Conservation (phyloP, 1,139 yeast genomes). For the Yamadazyma atmosphaerica region DNA sequence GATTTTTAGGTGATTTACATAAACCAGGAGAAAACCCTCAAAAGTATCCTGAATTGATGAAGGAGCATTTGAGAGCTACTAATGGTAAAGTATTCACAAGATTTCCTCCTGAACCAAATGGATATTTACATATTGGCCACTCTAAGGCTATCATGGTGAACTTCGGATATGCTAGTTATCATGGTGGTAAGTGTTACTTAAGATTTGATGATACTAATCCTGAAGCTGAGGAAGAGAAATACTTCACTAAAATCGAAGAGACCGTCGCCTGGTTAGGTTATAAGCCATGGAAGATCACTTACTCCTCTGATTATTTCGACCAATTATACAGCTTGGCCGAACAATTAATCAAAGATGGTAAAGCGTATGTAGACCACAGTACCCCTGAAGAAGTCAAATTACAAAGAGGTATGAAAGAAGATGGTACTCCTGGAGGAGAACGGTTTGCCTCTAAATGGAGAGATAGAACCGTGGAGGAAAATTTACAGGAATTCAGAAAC, state of each 20-base stretch:
- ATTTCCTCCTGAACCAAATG: slow-evolving; percentile 99
- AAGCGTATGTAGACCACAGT: slow-evolving; percentile 92
- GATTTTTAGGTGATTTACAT: slow-evolving; percentile 93
- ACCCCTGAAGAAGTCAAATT: slow-evolving; percentile 88
- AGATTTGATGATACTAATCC: slow-evolving; percentile 98
- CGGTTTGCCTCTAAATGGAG: slow-evolving; percentile 84
- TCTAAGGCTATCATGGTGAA: slow-evolving; percentile 97
- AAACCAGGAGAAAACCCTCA: slow-evolving; percentile 96
- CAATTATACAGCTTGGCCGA: slow-evolving; percentile 86
- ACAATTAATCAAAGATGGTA: slow-evolving; percentile 62
- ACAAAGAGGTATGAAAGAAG: slow-evolving; percentile 86
- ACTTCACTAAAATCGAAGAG: slow-evolving; percentile 77
- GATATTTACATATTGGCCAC: slow-evolving; percentile 95
- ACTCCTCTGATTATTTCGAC: slow-evolving; percentile 95
- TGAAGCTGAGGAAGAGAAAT: slow-evolving; percentile 94
- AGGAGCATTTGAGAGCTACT: slow-evolving; percentile 74
- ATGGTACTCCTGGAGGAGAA: slow-evolving; percentile 92
- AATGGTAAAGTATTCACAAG: slow-evolving; percentile 86
- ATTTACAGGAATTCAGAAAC: slow-evolving; percentile 75
- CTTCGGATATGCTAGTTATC: slow-evolving; percentile 87
- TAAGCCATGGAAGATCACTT: slow-evolving; percentile 88
- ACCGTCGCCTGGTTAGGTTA: slow-evolving; percentile 95
- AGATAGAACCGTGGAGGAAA: slow-evolving; percentile 65
- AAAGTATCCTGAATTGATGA: slow-evolving; percentile 79
- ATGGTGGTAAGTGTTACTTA: slow-evolving; percentile 84